These are phyloP conservation scores for Cyclostephanos tholiformis DNA, from an alignment of 108 stramenopile species.

Conservation along the genomic window DNA sequence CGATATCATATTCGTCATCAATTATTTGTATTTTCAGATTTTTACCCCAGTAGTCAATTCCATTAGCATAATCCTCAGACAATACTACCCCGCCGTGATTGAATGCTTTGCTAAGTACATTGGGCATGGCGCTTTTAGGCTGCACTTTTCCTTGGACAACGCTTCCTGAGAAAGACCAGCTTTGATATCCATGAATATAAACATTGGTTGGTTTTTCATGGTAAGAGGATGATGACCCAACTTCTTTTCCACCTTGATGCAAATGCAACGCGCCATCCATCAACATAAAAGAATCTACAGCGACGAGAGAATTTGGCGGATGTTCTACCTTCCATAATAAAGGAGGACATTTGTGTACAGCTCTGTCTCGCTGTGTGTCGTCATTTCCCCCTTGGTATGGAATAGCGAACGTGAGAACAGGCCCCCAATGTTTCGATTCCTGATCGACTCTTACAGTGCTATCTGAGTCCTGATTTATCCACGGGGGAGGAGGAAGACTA, in stretches of 20 bases:
- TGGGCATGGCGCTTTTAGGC: constrained; percentile 77
- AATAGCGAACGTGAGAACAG: constrained; percentile 54
- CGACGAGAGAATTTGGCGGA: constrained; percentile 51
- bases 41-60: constrained; percentile 16
- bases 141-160: constrained; percentile 73
- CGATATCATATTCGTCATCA: neutral
- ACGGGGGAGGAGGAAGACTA: constrained; percentile 28
- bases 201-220: constrained; percentile 67
- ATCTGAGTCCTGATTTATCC: constrained; percentile 13
- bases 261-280: constrained; percentile 68
- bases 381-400: constrained; percentile 31
- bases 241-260: constrained; percentile 10
- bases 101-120: constrained; percentile 75
- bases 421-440: constrained; percentile 19
- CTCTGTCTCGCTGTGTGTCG: constrained; percentile 11
- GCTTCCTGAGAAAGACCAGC: constrained; percentile 84
- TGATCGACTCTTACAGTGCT: neutral
- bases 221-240: constrained; percentile 26
- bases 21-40: constrained; percentile 6
- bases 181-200: constrained; percentile 87
- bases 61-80: constrained; percentile 18
- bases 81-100: constrained; percentile 64
- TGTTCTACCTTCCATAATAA: constrained; percentile 85
- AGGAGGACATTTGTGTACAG: constrained; percentile 55
- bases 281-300: constrained; percentile 75